Percentiles rank a stretch among this genome's conserved stretches.
Evolutionary conservation across 2,329 filamentous ascomycete genomes (phyloP).

Genomic region (Lachnellula arida): DNA sequence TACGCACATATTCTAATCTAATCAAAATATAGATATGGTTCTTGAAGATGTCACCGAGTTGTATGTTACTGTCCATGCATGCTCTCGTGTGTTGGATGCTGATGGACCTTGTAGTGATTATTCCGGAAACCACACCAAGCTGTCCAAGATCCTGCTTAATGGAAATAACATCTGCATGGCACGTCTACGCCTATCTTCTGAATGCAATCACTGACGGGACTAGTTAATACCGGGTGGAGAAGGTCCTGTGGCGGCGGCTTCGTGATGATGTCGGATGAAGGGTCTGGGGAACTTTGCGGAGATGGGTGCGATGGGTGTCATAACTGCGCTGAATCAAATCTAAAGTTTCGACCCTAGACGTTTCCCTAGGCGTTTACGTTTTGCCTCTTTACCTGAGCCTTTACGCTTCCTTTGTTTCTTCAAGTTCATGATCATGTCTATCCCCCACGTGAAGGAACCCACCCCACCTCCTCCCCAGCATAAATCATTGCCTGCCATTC

Average conservation of each 20-base stretch:
- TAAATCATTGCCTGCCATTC: no score
- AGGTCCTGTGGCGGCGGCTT: slow-evolving; percentile 46
- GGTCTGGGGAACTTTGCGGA: not conserved
- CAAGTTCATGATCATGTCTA: no score
- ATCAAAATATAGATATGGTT: slow-evolving; percentile 82
- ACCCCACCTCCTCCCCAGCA: no score
- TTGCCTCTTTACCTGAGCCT: no score
- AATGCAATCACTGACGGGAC: slow-evolving; percentile 2
- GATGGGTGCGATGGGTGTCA: not conserved
- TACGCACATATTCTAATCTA: slow-evolving; percentile 4
- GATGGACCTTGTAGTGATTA: slow-evolving; percentile 70
- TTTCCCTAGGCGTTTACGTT: no score
- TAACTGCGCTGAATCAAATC: no score
- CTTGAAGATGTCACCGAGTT: slow-evolving; percentile 96
- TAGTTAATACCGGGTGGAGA: slow-evolving; percentile 77
- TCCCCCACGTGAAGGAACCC: no score
- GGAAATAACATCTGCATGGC: slow-evolving; percentile 99
- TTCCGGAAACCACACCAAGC: slow-evolving; percentile 77
- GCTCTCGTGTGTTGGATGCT: not conserved
- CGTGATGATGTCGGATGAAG: slow-evolving; percentile 10
- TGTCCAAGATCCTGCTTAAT: slow-evolving; percentile 92
- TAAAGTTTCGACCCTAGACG: no score
- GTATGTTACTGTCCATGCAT: slow-evolving; percentile 48
- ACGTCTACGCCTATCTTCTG: not conserved
- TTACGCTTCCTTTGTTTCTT: no score